Percentiles rank a stretch among this genome's conserved stretches.
phyloP scores from a whole-genome alignment of 129 eudicot species.

The Arctium lappa region DNA sequence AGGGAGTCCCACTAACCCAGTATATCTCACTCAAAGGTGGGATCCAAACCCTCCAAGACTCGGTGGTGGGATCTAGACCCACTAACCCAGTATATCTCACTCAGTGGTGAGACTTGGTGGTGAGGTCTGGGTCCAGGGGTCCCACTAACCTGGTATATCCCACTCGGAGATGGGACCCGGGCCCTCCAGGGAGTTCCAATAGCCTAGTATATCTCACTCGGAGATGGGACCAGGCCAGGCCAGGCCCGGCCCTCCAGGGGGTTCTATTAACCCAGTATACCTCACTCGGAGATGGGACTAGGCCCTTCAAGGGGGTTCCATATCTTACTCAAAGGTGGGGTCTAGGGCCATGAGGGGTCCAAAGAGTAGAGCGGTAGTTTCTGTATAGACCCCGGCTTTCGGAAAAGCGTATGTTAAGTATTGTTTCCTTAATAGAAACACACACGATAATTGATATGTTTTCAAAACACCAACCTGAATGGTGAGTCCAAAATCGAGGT shows the following conservation, averaged over 20 bases:
- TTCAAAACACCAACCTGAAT: constrained; percentile 51
- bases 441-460: neutral
- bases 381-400: neutral
- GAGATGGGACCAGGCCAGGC: neutral
- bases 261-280: neutral
- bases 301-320: neutral
- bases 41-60: neutral
- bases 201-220: neutral
- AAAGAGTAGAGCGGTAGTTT: neutral
- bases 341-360: neutral
- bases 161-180: neutral
- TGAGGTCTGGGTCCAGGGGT: neutral
- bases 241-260: neutral
- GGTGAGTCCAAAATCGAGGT: constrained; percentile 73
- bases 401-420: neutral
- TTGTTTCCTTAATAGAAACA: neutral
- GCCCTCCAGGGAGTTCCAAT: neutral
- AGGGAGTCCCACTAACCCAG: neutral
- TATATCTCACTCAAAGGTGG: neutral
- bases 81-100: too few species aligned
- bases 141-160: neutral
- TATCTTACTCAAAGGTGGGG: neutral
- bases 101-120: neutral
- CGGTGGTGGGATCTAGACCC: too few species aligned
- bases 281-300: neutral